Base-by-base conservation (phyloP, 2,329 filamentous ascomycete species). In the Corniculantispora saksenae region DNA sequence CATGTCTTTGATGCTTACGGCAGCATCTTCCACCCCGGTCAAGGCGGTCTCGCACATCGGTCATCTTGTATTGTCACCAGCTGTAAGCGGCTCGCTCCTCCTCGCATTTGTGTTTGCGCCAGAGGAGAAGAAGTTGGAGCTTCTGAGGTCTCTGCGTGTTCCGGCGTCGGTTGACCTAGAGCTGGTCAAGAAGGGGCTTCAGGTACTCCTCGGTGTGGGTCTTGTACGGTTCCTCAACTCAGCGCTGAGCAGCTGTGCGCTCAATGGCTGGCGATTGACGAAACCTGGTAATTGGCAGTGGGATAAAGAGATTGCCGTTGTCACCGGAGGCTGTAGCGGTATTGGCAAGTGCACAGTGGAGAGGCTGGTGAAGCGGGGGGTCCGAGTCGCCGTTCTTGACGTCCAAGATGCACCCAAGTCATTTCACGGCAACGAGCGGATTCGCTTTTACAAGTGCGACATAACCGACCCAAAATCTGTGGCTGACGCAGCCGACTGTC, bases 301-400 rank as follows among this genome's bases (percentile, higher is more conserved):
- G 77, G 68, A 72, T 6, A 71, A 72, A 3, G 80, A 82, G 63
- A 70, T 82, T 2, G 79, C 80, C 0, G 74, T 82, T 5, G 76
- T 82, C 1, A 82, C 80, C 1, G 80, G 80, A 3, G 80, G 78
- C 2, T 79, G 76, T 47, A 76, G 78, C 59, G 81, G 80, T 3
- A 81, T 82, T 55, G 80, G 80, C 1, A 70, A 70, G 29, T 70
- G 72, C 62, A 74, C 81, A 55, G 77, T 73, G 15, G 69, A 73
- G 57, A 72, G 65, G 56, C 74, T 78, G 12, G 67, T 72, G 0
- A 63, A 56, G 0, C 66, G 78, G 61, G 84, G 84, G 0, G 80
- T 90, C 67, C 89, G 84, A 67, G 88, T 93, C 19, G 88, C 87
- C 0, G 86, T 93, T 1, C 72, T 94, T 17, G 91, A 94, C 75